phyloP scores from a whole-genome alignment of 768 basidiomycete species.

The Stropharia rugosoannulata region DNA sequence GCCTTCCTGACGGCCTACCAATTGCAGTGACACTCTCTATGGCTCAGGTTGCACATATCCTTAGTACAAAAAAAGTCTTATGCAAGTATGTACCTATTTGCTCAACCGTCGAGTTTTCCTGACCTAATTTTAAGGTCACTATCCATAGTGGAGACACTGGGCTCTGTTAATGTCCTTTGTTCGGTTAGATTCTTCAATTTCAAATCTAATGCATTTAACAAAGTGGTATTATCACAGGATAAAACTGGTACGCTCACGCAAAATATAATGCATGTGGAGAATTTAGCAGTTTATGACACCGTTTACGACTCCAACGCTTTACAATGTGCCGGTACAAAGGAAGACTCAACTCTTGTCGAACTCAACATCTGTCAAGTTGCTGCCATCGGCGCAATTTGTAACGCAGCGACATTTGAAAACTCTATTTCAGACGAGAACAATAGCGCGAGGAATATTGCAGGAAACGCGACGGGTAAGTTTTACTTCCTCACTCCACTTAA shows the following conservation, averaged over 20 bases:
- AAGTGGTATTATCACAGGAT: constrained; percentile 27
- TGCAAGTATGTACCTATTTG: constrained; percentile 27
- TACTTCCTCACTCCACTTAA: not conserved
- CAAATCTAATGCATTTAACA: not conserved
- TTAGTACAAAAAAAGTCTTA: constrained; percentile 52
- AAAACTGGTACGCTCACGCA: constrained; percentile 65
- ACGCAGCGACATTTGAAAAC: constrained; percentile 44
- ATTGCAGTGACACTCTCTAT: constrained; percentile 58
- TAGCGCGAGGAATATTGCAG: constrained; percentile 30
- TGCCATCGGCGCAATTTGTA: constrained; percentile 49
- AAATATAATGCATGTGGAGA: constrained; percentile 58
- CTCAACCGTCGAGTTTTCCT: not conserved
- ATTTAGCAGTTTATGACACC: constrained; percentile 37
- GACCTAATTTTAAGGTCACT: constrained; percentile 38
- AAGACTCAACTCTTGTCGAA: constrained; percentile 3
- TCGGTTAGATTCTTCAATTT: constrained; percentile 20
- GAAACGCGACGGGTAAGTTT: constrained; percentile 52
- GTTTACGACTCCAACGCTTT: constrained; percentile 26
- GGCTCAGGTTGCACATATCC: constrained; percentile 28
- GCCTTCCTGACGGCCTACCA: constrained; percentile 50
- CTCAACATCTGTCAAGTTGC: constrained; percentile 28
- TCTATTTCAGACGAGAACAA: constrained; percentile 22
- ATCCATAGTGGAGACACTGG: constrained; percentile 66
- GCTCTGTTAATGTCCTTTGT: constrained; percentile 53
- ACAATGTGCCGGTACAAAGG: constrained; percentile 7